Conservation (phyloP, 805 yeast species). For the Scheffersomyces spartinae region DNA sequence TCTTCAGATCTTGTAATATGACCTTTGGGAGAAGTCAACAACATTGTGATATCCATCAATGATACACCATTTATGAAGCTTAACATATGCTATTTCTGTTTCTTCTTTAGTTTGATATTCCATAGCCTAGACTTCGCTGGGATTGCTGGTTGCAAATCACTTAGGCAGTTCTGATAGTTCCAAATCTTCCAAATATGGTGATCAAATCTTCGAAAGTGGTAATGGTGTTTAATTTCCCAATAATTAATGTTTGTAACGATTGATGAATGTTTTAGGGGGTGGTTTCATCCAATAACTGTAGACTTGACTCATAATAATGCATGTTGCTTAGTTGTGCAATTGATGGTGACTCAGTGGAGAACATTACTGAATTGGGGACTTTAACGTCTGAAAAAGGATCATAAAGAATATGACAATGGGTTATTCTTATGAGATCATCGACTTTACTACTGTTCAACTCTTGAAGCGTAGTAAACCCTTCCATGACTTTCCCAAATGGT, state of each 20-base stretch:
- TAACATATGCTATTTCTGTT: constrained; percentile 52
- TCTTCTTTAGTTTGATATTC: constrained; percentile 36
- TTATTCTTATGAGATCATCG: constrained; percentile 9
- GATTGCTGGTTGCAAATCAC: constrained; percentile 37
- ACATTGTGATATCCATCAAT: constrained; percentile 55
- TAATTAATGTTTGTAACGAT: constrained; percentile 31
- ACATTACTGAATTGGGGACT: no score
- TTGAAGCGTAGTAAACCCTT: constrained; percentile 13
- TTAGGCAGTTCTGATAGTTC: constrained; percentile 39
- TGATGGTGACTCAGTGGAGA: no score
- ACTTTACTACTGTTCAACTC: constrained; percentile 6
- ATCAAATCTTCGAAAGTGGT: constrained; percentile 47
- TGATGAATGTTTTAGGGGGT: no score
- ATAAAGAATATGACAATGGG: constrained; percentile 12
- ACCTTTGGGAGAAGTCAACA: constrained; percentile 52
- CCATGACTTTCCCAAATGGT: constrained; percentile 13
- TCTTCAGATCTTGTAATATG: no score
- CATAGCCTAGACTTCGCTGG: constrained; percentile 45
- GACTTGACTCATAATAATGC: no score
- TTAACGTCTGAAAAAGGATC: no score
- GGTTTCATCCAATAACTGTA: no score
- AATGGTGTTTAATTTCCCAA: constrained; percentile 52
- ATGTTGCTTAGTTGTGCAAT: no score
- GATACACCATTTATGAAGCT: constrained; percentile 45
- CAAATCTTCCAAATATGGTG: constrained; percentile 52